These are phyloP conservation scores for Scutellaria baicalensis DNA, from an alignment of 257 asterid species.

Conservation along the genomic window DNA sequence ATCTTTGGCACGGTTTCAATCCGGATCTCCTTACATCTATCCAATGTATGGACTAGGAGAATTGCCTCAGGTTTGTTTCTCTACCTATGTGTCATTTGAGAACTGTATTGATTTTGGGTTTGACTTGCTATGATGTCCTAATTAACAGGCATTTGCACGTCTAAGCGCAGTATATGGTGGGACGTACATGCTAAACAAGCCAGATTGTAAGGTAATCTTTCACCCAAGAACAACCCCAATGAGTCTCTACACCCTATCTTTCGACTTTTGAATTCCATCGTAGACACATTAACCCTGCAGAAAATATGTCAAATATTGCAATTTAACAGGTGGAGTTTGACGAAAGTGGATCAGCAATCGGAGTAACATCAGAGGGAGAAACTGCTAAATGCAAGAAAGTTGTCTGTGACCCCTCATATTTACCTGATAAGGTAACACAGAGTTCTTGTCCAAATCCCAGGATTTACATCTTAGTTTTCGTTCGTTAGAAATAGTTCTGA, in stretches of 20 bases:
- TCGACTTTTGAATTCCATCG: too few species aligned
- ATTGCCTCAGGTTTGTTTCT: constrained; percentile 83
- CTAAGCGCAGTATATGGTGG: constrained; percentile 99
- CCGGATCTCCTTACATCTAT: constrained; percentile 96
- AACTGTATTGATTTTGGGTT: not conserved
- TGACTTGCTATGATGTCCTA: not conserved
- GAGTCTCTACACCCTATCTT: too few species aligned
- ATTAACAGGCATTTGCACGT: constrained; percentile 91
- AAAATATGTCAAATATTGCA: not conserved
- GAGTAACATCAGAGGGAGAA: constrained; percentile 98
- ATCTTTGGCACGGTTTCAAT: constrained; percentile 92
- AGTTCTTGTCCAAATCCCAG: not conserved
- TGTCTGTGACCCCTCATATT: constrained; percentile 90
- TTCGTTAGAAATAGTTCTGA: constrained; percentile 3
- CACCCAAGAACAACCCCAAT: not conserved
- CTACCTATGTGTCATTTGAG: not conserved
- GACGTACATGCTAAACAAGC: constrained; percentile 96
- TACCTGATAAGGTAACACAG: constrained; percentile 63
- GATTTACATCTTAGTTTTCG: constrained; percentile 4
- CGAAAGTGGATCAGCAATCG: constrained; percentile 64
- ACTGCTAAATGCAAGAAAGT: constrained; percentile 98
- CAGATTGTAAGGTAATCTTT: constrained; percentile 73
- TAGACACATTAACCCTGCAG: not conserved
- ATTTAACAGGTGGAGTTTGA: constrained; percentile 73
- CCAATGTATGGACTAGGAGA: constrained; percentile 98